Evolutionary conservation across 2,329 filamentous ascomycete genomes (phyloP).

Genomic region (Aspergillus sp.): DNA sequence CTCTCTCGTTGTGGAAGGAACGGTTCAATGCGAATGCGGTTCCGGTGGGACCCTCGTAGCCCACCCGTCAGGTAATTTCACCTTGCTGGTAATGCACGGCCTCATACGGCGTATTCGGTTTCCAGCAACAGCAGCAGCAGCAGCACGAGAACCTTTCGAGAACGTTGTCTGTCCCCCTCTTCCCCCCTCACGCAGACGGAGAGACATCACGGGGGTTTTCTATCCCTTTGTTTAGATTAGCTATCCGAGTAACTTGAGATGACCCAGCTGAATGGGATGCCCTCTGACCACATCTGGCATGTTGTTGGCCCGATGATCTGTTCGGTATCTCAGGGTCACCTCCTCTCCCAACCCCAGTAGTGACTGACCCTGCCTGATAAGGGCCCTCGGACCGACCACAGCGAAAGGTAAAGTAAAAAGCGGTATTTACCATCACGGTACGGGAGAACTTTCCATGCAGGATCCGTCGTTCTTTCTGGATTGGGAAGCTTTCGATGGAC

Average conservation of each 20-base stretch:
- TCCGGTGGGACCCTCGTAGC: background rate
- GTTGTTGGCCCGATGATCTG: background rate
- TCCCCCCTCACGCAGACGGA: too few relatives aligned
- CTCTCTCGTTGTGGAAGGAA: background rate
- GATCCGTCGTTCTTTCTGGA: background rate
- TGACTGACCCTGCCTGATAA: background rate
- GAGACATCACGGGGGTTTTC: background rate
- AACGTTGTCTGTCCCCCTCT: background rate
- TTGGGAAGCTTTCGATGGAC: background rate
- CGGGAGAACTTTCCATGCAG: background rate
- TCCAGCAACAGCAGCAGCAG: background rate
- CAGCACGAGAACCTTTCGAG: background rate
- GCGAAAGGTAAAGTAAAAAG: background rate
- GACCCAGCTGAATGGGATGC: background rate
- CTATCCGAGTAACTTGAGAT: background rate
- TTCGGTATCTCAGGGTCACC: background rate
- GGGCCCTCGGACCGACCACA: background rate
- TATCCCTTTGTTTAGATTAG: background rate
- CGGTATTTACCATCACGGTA: background rate
- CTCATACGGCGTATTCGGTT: background rate
- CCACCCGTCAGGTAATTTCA: background rate
- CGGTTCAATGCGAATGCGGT: background rate
- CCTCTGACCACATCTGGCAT: background rate
- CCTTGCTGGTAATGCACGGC: background rate
- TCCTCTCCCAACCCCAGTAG: background rate